Evolutionary conservation across 2,329 filamentous ascomycete genomes (phyloP).

Genomic region (Dothidotthia symphoricarpi): DNA sequence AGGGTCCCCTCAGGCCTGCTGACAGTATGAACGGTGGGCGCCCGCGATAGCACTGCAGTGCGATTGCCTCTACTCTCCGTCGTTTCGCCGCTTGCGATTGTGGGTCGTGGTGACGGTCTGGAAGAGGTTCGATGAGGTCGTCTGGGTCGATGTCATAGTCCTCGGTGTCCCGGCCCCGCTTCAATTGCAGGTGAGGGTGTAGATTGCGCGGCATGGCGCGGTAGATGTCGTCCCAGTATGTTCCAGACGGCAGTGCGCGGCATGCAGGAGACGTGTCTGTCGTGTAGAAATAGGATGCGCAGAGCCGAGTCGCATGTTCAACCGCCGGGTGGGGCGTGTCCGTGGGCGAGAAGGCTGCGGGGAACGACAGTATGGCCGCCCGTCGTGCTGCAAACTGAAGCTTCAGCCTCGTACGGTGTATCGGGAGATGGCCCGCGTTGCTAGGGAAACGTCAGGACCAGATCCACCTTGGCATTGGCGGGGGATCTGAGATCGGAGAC

Average conservation of each 20-base stretch:
- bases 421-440: not conserved
- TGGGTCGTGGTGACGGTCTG: constrained; percentile 55
- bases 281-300: too few relatives aligned
- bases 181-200: constrained; percentile 20
- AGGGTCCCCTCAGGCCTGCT: constrained; percentile 61
- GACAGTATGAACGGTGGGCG: constrained; percentile 58
- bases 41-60: constrained; percentile 58
- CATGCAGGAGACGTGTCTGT: too few relatives aligned
- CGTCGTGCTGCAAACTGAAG: too few relatives aligned
- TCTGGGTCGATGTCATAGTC: constrained; percentile 17
- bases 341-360: too few relatives aligned
- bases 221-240: too few relatives aligned
- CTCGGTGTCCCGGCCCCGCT: constrained; percentile 25
- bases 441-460: constrained; percentile 5
- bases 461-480: too few relatives aligned
- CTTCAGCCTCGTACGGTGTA: not conserved
- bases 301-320: too few relatives aligned
- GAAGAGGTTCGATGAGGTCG: constrained; percentile 51
- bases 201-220: constrained; percentile 18
- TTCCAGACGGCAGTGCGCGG: too few relatives aligned
- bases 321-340: too few relatives aligned
- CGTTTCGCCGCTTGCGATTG: constrained; percentile 54
- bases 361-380: too few relatives aligned
- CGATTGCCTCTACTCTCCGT: constrained; percentile 59
- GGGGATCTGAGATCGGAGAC: constrained; percentile 9